Evolutionary conservation across 78 protist genomes (phyloP).

Genomic region (Acrasis kona): DNA sequence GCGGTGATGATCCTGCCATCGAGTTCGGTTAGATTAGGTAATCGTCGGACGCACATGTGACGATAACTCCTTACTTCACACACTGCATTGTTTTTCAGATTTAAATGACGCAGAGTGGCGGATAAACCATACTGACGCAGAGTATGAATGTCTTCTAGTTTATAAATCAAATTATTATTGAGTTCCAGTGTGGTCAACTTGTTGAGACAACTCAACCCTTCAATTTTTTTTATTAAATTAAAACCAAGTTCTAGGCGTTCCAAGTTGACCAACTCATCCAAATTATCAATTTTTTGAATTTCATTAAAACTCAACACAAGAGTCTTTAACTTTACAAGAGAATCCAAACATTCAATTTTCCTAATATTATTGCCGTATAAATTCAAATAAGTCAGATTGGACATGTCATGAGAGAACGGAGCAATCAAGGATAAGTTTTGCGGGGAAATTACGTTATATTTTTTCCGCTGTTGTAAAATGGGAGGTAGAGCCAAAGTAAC

Average conservation of each 20-base stretch:
- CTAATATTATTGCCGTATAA: conserved; percentile 12
- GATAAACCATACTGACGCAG: background rate
- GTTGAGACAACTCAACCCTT: conserved; percentile 5
- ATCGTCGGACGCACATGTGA: background rate
- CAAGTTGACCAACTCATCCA: background rate
- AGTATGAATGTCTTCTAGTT: conserved; percentile 14
- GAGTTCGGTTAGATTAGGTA: background rate
- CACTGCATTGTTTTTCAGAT: conserved; percentile 27
- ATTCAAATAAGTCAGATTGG: conserved; percentile 15
- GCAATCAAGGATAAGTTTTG: too few species aligned
- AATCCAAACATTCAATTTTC: background rate
- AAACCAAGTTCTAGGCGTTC: conserved; percentile 24
- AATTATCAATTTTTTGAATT: conserved; percentile 14
- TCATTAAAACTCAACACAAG: conserved; percentile 39
- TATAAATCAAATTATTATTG: conserved; percentile 19
- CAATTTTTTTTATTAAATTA: conserved; percentile 30
- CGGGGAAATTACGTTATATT: too few species aligned
- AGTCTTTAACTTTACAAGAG: background rate
- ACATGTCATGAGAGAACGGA: background rate
- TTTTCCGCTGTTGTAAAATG: too few species aligned
- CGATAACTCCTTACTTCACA: conserved; percentile 30
- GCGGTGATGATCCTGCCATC: conserved; percentile 2
- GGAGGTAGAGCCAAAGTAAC: too few species aligned
- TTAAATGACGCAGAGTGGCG: background rate
- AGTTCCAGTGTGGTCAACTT: background rate